Conservation (phyloP, 2,329 filamentous ascomycete genomes). For the Botrytis fabae region DNA sequence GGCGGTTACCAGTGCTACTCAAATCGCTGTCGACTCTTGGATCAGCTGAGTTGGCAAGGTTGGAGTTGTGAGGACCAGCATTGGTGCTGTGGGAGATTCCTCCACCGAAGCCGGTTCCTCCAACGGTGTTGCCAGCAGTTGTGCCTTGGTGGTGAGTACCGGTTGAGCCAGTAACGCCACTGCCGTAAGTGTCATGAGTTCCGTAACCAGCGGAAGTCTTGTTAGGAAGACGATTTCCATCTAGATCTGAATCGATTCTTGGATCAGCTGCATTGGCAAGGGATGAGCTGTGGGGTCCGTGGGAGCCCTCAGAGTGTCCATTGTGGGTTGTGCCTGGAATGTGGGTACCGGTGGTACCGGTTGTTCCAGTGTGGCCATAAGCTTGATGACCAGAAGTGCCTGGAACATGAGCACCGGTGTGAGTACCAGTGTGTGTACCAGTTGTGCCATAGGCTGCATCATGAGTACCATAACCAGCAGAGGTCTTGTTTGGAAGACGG, state of each 20-base stretch:
- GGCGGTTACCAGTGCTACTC: conserved; percentile 45
- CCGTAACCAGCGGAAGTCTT: conserved; percentile 15
- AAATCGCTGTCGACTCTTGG: conserved; percentile 55
- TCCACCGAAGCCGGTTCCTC: conserved; percentile 27
- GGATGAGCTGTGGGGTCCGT: conserved; percentile 8
- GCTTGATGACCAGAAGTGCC: not conserved
- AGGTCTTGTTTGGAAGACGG: conserved; percentile 34
- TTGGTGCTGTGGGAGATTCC: conserved; percentile 39
- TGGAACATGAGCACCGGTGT: not conserved
- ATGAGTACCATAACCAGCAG: not conserved
- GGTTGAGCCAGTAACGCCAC: conserved; percentile 12
- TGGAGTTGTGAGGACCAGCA: conserved; percentile 42
- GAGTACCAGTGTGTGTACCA: conserved; percentile 31
- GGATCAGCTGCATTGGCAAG: conserved; percentile 48
- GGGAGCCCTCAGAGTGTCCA: conserved; percentile 7
- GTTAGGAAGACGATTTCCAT: conserved; percentile 31
- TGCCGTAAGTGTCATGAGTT: conserved; percentile 22
- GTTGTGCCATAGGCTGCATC: not conserved
- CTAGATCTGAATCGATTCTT: conserved; percentile 51
- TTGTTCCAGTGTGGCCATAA: conserved; percentile 7
- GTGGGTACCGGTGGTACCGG: conserved; percentile 22
- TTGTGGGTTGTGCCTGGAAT: conserved; percentile 14
- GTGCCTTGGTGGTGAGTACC: conserved; percentile 18
- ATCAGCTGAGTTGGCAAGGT: conserved; percentile 49
- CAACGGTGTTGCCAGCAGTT: conserved; percentile 15